Evolutionary conservation across 2,329 filamentous ascomycete genomes (phyloP).

Genomic region (Hypoxylon sp.): DNA sequence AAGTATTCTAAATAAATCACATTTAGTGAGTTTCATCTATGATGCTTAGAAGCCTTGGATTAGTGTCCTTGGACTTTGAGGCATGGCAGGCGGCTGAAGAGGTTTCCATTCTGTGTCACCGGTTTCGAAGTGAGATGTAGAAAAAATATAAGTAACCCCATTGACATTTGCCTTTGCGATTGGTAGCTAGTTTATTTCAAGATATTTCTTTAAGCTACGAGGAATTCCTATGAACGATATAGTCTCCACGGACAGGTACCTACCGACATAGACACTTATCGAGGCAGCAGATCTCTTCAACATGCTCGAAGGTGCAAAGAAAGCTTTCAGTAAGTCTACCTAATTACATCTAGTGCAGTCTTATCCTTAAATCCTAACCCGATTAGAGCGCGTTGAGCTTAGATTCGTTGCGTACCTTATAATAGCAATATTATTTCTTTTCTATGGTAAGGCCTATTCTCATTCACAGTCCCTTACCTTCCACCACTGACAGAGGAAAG

Average conservation of each 20-base stretch:
- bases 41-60: neutral
- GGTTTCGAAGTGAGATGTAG: neutral
- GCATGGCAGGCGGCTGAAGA: neutral
- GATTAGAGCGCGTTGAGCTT: neutral
- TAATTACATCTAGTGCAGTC: neutral
- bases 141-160: neutral
- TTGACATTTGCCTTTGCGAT: neutral
- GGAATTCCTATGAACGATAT: neutral
- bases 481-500: neutral
- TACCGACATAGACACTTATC: neutral
- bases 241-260: too few species aligned
- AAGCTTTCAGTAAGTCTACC: constrained; percentile 1
- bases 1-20: neutral
- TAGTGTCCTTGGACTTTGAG: neutral
- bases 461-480: neutral
- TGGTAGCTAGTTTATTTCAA: neutral
- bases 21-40: neutral
- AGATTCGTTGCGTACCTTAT: constrained; percentile 3
- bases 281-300: neutral
- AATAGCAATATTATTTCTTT: constrained; percentile 7
- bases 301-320: neutral
- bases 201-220: neutral
- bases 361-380: neutral
- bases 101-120: neutral
- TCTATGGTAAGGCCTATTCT: constrained; percentile 1